These are phyloP conservation scores for Termitomyces sp. DNA, from an alignment of 768 basidiomycete species.

Conservation along the genomic window DNA sequence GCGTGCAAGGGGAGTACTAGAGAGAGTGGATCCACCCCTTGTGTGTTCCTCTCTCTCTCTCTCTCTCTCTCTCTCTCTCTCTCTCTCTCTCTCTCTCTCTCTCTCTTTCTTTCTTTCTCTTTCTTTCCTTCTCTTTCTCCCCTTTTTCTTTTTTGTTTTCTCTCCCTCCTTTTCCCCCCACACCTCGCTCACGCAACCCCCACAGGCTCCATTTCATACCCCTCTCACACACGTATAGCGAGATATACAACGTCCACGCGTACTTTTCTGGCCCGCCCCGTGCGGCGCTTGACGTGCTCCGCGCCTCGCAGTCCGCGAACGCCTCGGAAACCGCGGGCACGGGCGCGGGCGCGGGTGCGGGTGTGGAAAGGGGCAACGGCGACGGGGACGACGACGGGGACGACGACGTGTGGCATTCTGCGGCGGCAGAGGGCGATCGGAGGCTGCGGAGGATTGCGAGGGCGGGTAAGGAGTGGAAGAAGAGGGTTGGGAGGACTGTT, in stretches of 20 bases:
- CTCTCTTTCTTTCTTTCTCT: too few relatives aligned
- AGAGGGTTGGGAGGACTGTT: slow-evolving; percentile 69
- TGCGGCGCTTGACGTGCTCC: slow-evolving; percentile 44
- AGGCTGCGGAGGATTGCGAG: slow-evolving; percentile 78
- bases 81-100: too few relatives aligned
- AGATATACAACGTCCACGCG: slow-evolving; percentile 90
- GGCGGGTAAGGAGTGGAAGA: slow-evolving; percentile 93
- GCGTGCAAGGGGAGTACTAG: too few relatives aligned
- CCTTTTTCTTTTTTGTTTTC: too few relatives aligned
- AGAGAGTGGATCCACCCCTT: too few relatives aligned
- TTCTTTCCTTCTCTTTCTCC: too few relatives aligned
- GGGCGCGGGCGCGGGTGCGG: not conserved
- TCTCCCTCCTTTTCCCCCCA: too few relatives aligned
- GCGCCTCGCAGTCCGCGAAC: not conserved
- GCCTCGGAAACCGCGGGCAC: not conserved
- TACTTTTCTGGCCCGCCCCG: slow-evolving; percentile 86
- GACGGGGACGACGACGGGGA: not conserved
- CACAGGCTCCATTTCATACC: slow-evolving; percentile 95
- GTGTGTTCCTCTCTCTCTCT: too few relatives aligned
- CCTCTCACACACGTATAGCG: slow-evolving; percentile 76
- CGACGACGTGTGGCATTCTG: not conserved
- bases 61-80: too few relatives aligned
- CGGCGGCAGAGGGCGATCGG: slow-evolving; percentile 61
- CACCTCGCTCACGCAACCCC: not conserved
- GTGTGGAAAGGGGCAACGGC: too few relatives aligned